Conservation (phyloP, 2,329 filamentous ascomycete genomes). For the Phyllosticta citribraziliensis region DNA sequence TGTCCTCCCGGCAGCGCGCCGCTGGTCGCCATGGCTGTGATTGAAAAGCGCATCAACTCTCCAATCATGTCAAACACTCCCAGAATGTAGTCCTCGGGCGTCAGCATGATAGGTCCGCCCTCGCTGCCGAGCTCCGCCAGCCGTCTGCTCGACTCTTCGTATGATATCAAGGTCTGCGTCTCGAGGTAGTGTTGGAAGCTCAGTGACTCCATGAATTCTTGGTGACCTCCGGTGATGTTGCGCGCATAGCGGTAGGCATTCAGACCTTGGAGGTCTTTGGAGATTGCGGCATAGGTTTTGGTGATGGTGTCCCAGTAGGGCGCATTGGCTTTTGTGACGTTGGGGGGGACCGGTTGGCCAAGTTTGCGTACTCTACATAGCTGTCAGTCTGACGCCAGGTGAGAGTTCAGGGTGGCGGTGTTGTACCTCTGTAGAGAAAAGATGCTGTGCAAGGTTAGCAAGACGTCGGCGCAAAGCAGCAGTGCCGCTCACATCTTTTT, state of each 20-base stretch:
- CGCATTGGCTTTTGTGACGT: conserved; percentile 61
- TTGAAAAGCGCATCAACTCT: conserved; percentile 94
- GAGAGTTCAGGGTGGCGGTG: not conserved
- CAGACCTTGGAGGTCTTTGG: conserved; percentile 63
- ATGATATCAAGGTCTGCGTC: conserved; percentile 63
- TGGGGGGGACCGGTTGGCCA: conserved; percentile 52
- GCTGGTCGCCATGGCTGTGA: conserved; percentile 72
- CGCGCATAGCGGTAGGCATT: conserved; percentile 75
- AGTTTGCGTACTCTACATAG: conserved; percentile 48
- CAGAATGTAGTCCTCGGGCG: conserved; percentile 76
- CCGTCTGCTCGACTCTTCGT: conserved; percentile 44
- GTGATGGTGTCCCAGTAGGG: conserved; percentile 62
- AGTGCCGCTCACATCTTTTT: conserved; percentile 74
- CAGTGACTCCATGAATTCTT: conserved; percentile 89
- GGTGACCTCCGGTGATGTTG: conserved; percentile 69
- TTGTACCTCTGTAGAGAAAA: conserved; percentile 69
- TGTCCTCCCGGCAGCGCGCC: conserved; percentile 41
- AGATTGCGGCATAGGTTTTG: conserved; percentile 56
- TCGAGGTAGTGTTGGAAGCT: conserved; percentile 83
- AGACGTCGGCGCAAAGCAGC: not conserved
- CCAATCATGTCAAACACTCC: conserved; percentile 91
- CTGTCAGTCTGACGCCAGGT: conserved; percentile 5
- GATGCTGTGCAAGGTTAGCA: conserved; percentile 45
- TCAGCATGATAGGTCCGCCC: conserved; percentile 50
- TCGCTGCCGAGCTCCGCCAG: conserved; percentile 28